Evolutionary conservation across 2,329 filamentous ascomycete species (phyloP).

Genomic region (Alternaria tenuissima): DNA sequence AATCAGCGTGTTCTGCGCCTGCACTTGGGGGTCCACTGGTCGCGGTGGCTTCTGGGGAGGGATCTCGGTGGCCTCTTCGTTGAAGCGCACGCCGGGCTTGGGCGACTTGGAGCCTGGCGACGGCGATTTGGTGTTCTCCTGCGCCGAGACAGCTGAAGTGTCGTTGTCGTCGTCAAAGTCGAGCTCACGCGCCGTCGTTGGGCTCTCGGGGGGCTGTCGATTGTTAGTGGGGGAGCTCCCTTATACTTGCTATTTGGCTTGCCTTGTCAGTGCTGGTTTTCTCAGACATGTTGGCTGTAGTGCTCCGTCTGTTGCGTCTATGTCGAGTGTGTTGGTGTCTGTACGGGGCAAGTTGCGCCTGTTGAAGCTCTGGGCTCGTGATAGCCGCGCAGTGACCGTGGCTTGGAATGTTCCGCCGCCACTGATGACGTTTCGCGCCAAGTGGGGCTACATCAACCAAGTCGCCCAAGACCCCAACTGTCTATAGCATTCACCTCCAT

Average conservation of each 20-base stretch:
- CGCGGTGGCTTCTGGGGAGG: constrained; percentile 83
- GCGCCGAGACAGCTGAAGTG: constrained; percentile 44
- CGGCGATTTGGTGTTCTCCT: constrained; percentile 42
- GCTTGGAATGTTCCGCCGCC: constrained; percentile 17
- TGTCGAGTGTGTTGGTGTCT: neutral
- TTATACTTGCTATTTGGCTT: neutral
- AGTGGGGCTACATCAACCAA: constrained; percentile 11
- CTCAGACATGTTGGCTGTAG: constrained; percentile 26
- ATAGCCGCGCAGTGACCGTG: constrained; percentile 20
- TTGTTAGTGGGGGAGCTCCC: constrained; percentile 6
- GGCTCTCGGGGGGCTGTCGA: constrained; percentile 41
- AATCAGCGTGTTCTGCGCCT: constrained; percentile 86
- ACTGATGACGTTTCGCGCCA: constrained; percentile 28
- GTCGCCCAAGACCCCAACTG: neutral
- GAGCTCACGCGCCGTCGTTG: constrained; percentile 63
- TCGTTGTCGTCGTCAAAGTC: constrained; percentile 67
- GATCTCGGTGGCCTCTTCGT: constrained; percentile 57
- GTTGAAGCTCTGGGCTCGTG: constrained; percentile 9
- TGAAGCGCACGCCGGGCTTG: constrained; percentile 58
- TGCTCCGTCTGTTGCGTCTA: neutral
- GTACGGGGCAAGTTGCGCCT: neutral
- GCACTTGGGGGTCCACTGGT: constrained; percentile 80
- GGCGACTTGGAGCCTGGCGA: constrained; percentile 50
- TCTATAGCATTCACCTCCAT: neutral
- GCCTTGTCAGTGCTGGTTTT: constrained; percentile 26